These are phyloP conservation scores for Cyclotella cryptica DNA, from an alignment of 108 stramenopile species.

Conservation along the genomic window DNA sequence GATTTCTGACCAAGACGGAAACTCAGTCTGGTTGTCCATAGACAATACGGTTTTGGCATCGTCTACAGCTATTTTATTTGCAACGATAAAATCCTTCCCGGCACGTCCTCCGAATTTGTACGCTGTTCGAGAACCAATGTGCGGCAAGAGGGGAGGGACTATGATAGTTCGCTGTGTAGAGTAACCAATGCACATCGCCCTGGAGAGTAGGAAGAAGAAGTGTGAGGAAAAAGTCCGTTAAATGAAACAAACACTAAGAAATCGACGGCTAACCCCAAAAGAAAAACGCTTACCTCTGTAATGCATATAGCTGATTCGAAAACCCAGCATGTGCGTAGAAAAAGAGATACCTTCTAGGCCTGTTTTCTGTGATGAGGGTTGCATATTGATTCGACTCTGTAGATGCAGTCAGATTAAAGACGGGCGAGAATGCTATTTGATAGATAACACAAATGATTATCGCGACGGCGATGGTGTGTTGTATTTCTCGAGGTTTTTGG, in stretches of 20 bases:
- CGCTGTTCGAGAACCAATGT: not conserved
- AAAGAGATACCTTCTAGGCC: not conserved
- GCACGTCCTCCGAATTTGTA: not conserved
- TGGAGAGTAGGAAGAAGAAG: not conserved
- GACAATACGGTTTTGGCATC: not conserved
- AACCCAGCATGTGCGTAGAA: constrained; percentile 7
- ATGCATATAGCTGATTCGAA: not conserved
- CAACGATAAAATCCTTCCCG: not conserved
- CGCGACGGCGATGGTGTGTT: not conserved
- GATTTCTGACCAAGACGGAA: constrained; percentile 10
- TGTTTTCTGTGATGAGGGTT: not conserved
- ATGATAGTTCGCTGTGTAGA: not conserved
- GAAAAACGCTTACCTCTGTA: not conserved
- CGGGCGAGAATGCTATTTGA: not conserved
- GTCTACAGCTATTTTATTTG: constrained; percentile 1
- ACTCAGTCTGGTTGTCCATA: not conserved
- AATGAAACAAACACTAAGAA: too few relatives aligned
- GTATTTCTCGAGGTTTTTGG: too few relatives aligned
- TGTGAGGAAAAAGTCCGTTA: too few relatives aligned
- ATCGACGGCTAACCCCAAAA: not conserved
- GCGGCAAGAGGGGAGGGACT: not conserved
- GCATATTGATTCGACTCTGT: not conserved
- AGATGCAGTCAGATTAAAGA: not conserved
- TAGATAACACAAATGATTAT: not conserved
- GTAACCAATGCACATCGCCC: not conserved